A percentile compares a stretch with the other conserved stretches of the same genome.
phyloP scores from a whole-genome alignment of 805 yeast genomes.

The Ogataea degrootiae region DNA sequence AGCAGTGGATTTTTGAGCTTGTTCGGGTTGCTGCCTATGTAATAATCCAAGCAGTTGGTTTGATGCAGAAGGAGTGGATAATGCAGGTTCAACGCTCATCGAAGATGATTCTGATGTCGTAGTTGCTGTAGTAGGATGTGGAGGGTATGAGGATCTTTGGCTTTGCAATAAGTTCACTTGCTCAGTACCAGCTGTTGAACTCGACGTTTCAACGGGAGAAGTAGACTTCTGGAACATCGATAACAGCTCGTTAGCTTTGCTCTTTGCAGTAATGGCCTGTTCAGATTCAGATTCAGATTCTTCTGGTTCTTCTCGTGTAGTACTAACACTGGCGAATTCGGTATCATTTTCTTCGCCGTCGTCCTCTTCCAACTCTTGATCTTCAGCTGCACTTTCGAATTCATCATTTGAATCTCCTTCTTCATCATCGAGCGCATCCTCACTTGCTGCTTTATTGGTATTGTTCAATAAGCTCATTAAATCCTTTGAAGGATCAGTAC shows the following conservation, averaged over 20 bases:
- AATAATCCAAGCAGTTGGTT: too few species aligned
- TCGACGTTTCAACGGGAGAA: background rate
- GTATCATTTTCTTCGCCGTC: background rate
- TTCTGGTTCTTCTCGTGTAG: background rate
- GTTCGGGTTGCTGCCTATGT: too few species aligned
- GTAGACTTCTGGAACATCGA: background rate
- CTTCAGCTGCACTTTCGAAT: background rate
- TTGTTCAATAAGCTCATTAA: conserved; percentile 3
- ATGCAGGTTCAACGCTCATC: too few species aligned
- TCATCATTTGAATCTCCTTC: background rate
- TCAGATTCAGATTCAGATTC: background rate
- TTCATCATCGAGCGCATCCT: background rate
- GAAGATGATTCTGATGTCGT: background rate
- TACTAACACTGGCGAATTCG: conserved; percentile 2
- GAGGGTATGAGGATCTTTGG: background rate
- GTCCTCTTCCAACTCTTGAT: background rate
- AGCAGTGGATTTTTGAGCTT: too few species aligned
- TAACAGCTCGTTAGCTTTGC: background rate
- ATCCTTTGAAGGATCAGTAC: background rate
- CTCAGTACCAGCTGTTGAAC: background rate
- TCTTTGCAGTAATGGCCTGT: background rate
- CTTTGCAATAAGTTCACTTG: background rate
- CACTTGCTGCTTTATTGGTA: background rate
- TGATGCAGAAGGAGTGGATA: too few species aligned
- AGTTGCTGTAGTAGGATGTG: background rate